Evolutionary conservation across 768 basidiomycete genomes (phyloP), one percentile per base, ranked within the genome.

Genomic region (Favolaschia claudopus): DNA sequence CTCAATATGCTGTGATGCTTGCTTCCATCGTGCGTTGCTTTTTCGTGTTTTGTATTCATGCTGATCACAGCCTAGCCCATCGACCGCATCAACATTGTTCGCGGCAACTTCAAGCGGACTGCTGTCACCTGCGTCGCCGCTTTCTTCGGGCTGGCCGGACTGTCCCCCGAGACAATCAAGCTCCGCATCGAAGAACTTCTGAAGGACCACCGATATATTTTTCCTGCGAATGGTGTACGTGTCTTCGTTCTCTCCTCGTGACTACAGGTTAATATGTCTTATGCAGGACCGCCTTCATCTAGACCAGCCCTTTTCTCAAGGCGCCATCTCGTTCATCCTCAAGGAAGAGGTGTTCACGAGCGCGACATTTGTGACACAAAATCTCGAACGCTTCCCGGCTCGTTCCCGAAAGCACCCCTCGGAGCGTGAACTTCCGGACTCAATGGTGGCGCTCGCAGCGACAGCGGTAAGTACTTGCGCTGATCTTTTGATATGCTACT

Each of bases 51-150:
- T 8, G 2, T 2, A 37, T 25, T 15, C 43, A 37, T 14, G 29
- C 17, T 4, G 6, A 3, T 19, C 4, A 36, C 27, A 3, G 22
- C 2, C 4, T 25, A 55, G 54, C 37, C 29, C 3, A 31, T 55
- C 2, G 54, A 55, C 36, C 43, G 54, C 10, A 46, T 55, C 34
- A 55, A 55, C 17, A 55, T 55, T 17, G 44, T 39, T 1, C 44
- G 54, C 7, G 54, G 54, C 10, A 38, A 55, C n/a, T 24, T 47
- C 6, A 55, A 55, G 24, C 44, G 45, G 5, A 31, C 19, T 8
- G 27, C 37, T 14, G 29, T 19, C 15, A 28, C 6, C 15, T 9
- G 37, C 15, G 33, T 24, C 25, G 29, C 44, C 2, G 34, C 34
- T 20, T 14, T 22, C 17, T 28, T 38, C 27, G 24, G 29, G 22